Evolutionary conservation across 176 grass and related monocot species (phyloP).

Genomic region (Rhynchospora tenuis): DNA sequence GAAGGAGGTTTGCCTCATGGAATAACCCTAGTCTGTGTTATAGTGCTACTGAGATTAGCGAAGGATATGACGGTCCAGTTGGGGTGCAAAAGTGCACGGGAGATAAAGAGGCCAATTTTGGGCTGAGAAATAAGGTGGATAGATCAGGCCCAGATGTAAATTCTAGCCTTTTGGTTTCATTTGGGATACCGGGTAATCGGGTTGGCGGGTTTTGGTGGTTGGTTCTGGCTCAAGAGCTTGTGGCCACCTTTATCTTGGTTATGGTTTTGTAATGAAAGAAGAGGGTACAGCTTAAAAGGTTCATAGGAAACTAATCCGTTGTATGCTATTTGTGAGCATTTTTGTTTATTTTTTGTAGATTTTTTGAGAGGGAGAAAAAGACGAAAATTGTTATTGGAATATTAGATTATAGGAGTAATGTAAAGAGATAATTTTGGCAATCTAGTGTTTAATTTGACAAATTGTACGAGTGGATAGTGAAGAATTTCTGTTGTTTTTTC

Average conservation of each 20-base stretch:
- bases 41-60: constrained; percentile 7
- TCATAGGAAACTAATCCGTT: neutral
- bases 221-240: constrained; percentile 25
- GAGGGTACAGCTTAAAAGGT: neutral
- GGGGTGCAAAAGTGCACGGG: constrained; percentile 42
- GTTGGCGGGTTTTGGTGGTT: constrained; percentile 25
- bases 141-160: constrained; percentile 37
- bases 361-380: neutral
- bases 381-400: neutral
- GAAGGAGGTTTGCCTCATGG: constrained; percentile 83
- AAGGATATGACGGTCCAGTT: constrained; percentile 30
- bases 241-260: constrained; percentile 13
- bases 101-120: neutral
- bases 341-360: constrained; percentile 12
- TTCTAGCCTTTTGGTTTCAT: constrained; percentile 37
- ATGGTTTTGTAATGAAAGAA: constrained; percentile 30
- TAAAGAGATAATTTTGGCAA: neutral
- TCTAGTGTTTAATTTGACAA: neutral
- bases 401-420: constrained; percentile 7
- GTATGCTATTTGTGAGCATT: neutral
- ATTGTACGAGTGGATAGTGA: neutral
- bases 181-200: neutral
- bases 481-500: neutral
- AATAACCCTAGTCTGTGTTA: constrained; percentile 79
- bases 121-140: constrained; percentile 1